phyloP scores from a whole-genome alignment of 106 monocot species.

The Posidonia australis region DNA sequence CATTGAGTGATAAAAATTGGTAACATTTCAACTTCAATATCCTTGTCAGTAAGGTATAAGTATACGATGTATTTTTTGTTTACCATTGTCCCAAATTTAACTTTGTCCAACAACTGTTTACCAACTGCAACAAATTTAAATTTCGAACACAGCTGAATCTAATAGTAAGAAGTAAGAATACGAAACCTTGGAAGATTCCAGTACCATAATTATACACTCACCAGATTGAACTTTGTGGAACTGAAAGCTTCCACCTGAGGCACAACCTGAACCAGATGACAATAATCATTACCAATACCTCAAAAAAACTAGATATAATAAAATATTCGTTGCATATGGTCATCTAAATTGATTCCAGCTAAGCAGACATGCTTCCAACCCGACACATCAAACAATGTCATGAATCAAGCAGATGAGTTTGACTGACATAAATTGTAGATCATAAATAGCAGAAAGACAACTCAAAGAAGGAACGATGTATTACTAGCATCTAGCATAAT shows the following conservation, averaged over 20 bases:
- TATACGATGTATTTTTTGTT: too few relatives aligned
- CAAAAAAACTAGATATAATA: not conserved
- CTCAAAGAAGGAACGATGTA: too few relatives aligned
- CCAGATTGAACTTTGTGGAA: slow-evolving; percentile 4
- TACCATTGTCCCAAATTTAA: too few relatives aligned
- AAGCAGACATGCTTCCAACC: not conserved
- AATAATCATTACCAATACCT: not conserved
- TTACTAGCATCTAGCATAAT: too few relatives aligned
- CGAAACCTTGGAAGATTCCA: not conserved
- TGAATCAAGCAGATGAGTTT: not conserved
- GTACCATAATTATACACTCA: not conserved
- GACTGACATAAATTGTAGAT: not conserved
- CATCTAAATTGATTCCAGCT: not conserved
- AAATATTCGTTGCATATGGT: not conserved
- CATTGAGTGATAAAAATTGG: too few relatives aligned
- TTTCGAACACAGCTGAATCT: not conserved
- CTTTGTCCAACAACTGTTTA: too few relatives aligned
- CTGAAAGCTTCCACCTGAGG: slow-evolving; percentile 4
- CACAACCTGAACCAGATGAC: slow-evolving; percentile 3
- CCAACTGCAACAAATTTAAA: too few relatives aligned
- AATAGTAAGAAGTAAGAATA: not conserved
- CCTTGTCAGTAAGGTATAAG: too few relatives aligned
- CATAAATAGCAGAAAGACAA: not conserved
- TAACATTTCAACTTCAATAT: too few relatives aligned
- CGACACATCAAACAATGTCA: not conserved